These are phyloP conservation scores for Dictyostelium capitatum DNA, from an alignment of 78 protist species.

Conservation along the genomic window DNA sequence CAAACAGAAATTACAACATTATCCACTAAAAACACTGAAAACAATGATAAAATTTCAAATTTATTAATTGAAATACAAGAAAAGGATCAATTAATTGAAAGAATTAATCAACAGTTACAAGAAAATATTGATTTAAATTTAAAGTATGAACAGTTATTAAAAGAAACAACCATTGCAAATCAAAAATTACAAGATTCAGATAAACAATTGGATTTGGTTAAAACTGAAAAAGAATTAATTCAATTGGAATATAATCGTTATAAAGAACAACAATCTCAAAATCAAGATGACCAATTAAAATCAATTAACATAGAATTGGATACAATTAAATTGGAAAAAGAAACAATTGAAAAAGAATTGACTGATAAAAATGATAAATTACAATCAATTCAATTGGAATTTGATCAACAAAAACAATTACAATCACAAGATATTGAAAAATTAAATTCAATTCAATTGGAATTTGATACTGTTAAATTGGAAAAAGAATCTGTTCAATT, in stretches of 20 bases:
- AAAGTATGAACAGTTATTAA: background rate
- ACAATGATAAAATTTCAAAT: background rate
- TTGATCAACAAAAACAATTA: background rate
- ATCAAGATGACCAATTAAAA: background rate
- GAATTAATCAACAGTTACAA: background rate
- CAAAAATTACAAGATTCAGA: background rate
- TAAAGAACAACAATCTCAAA: background rate
- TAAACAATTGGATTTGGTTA: background rate
- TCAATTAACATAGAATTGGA: too few species aligned
- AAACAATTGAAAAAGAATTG: background rate
- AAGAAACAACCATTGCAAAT: background rate
- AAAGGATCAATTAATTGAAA: constrained; percentile 7
- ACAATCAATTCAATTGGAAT: background rate
- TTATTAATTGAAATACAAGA: background rate
- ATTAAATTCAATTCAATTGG: background rate
- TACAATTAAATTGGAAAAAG: background rate
- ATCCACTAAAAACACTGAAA: too few species aligned
- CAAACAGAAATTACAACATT: too few species aligned
- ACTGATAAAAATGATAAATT: background rate
- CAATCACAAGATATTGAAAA: background rate
- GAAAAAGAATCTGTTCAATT: background rate
- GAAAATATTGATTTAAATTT: constrained; percentile 12
- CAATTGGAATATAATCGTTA: background rate
- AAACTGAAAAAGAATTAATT: background rate
- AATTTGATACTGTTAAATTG: background rate